Conservation (phyloP, 2,329 filamentous ascomycete species). For the Microcera coccophila region DNA sequence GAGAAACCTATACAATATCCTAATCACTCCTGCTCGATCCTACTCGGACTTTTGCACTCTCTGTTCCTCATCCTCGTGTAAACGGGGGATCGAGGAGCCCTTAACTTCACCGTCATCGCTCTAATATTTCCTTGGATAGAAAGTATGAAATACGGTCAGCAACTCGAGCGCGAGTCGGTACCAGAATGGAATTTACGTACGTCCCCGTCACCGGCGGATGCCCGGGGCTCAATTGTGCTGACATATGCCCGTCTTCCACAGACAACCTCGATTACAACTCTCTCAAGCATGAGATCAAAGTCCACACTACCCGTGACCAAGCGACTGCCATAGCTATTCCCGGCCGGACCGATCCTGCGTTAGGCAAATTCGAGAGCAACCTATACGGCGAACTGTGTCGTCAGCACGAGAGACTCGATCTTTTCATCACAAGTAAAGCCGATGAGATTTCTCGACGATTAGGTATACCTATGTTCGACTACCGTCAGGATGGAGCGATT, state of each 20-base stretch:
- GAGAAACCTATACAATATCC: no score
- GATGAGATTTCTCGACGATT: slow-evolving; percentile 71
- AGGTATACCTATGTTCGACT: slow-evolving; percentile 39
- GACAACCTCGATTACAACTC: slow-evolving; percentile 89
- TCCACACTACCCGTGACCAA: slow-evolving; percentile 68
- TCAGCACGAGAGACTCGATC: slow-evolving; percentile 72
- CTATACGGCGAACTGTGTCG: slow-evolving; percentile 67
- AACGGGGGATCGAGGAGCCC: neutral
- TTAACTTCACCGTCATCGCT: neutral
- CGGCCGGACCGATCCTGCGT: slow-evolving; percentile 57
- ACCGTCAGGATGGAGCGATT: no score
- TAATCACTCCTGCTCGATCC: no score
- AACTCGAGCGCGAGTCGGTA: slow-evolving; percentile 70
- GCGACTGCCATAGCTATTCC: slow-evolving; percentile 70
- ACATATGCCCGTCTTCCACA: no score
- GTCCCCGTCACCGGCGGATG: no score
- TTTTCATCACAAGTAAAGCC: slow-evolving; percentile 76
- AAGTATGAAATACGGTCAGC: slow-evolving; percentile 45
- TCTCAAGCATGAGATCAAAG: slow-evolving; percentile 79
- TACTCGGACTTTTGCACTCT: neutral
- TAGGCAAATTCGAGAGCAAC: slow-evolving; percentile 64
- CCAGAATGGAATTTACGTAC: slow-evolving; percentile 76
- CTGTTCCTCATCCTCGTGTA: neutral
- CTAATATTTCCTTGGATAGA: neutral
- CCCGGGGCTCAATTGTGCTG: no score